A percentile compares a stretch with the other conserved stretches of the same genome.
These are phyloP conservation scores for Aspergillus ostianus DNA, from an alignment of 495 filamentous ascomycete species.

Conservation along the genomic window DNA sequence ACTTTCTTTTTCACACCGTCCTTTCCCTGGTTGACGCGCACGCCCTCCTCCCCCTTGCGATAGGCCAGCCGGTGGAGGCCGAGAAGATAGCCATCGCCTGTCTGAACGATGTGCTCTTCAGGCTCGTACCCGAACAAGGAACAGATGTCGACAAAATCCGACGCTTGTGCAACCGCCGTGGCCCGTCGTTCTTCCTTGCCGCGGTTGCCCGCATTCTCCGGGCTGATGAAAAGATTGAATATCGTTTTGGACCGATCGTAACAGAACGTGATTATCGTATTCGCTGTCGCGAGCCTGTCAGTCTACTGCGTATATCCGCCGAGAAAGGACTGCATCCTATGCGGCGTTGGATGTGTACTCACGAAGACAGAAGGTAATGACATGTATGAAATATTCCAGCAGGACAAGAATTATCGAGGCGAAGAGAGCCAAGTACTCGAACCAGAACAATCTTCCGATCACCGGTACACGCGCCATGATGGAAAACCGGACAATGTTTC, in stretches of 20 bases:
- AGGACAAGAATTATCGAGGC: constrained; percentile 78
- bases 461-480: constrained; percentile 75
- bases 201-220: constrained; percentile 62
- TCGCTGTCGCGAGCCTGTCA: constrained; percentile 50
- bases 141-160: constrained; percentile 91
- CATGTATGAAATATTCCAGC: constrained; percentile 74
- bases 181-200: constrained; percentile 44
- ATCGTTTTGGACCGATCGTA: constrained; percentile 77
- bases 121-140: constrained; percentile 83
- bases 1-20: constrained; percentile 77
- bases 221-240: constrained; percentile 76
- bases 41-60: constrained; percentile 73
- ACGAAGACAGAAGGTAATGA: constrained; percentile 92
- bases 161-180: constrained; percentile 60
- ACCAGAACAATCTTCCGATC: constrained; percentile 74
- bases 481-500: neutral
- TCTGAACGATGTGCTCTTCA: constrained; percentile 95
- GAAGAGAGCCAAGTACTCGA: constrained; percentile 83
- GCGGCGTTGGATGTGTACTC: constrained; percentile 28
- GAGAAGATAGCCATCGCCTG: constrained; percentile 88
- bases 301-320: neutral
- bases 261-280: constrained; percentile 74
- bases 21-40: constrained; percentile 66
- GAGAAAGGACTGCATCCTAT: too few species aligned
- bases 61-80: constrained; percentile 86